Conservation (phyloP, 805 yeast genomes). For the Ogataea ganodermae region DNA sequence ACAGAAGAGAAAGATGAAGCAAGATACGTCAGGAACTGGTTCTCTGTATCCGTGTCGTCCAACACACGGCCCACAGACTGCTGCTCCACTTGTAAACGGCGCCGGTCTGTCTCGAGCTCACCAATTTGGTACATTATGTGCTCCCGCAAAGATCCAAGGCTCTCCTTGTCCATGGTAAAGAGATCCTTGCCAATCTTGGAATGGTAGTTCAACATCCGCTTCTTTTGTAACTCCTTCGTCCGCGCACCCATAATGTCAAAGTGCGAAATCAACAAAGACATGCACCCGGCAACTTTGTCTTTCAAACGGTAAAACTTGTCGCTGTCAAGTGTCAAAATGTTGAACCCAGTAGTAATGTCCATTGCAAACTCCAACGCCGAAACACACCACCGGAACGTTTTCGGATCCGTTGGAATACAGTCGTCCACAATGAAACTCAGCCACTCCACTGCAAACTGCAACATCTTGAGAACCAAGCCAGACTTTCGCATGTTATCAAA, state of each 20-base stretch:
- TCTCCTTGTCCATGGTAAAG: constrained; percentile 53
- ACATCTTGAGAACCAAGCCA: constrained; percentile 66
- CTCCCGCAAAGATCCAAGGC: constrained; percentile 59
- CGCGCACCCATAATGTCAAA: constrained; percentile 99
- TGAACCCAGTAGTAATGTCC: constrained; percentile 90
- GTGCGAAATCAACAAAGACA: constrained; percentile 90
- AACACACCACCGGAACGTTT: constrained; percentile 95
- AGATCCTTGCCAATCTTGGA: constrained; percentile 52
- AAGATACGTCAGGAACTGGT: constrained; percentile 79
- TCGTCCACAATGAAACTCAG: constrained; percentile 90
- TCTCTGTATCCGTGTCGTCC: constrained; percentile 84
- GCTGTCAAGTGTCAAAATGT: constrained; percentile 76
- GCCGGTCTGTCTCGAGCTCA: constrained; percentile 60
- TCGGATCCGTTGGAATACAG: constrained; percentile 87
- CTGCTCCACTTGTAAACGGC: constrained; percentile 43
- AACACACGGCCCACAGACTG: constrained; percentile 81
- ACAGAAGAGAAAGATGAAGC: constrained; percentile 89
- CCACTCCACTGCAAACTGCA: constrained; percentile 85
- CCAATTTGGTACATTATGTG: constrained; percentile 67
- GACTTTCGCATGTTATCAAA: constrained; percentile 69
- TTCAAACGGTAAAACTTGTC: constrained; percentile 73
- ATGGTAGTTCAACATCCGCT: constrained; percentile 54
- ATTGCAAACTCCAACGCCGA: constrained; percentile 93
- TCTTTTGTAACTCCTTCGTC: constrained; percentile 67
- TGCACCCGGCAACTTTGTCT: constrained; percentile 87